Conservation (phyloP, 1,284 basidiomycete genomes). For the Serendipita sp. region DNA sequence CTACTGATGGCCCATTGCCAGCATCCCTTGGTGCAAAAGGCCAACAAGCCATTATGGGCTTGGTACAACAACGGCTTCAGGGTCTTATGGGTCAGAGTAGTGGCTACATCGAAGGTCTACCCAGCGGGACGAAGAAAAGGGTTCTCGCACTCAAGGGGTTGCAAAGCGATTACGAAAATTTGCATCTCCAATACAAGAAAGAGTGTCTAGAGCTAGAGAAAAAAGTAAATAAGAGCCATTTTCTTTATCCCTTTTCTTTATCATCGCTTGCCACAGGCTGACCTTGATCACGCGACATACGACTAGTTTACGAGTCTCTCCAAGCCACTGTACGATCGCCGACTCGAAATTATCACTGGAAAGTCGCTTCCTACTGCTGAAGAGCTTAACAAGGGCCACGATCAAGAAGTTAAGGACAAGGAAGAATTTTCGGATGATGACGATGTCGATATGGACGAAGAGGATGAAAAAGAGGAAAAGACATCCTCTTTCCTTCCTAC, state of each 20-base stretch:
- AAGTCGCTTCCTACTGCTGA: conserved; percentile 59
- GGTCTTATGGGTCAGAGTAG: conserved; percentile 66
- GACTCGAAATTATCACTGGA: conserved; percentile 74
- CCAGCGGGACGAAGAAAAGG: conserved; percentile 67
- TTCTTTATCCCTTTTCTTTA: conserved; percentile 11
- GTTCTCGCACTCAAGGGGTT: conserved; percentile 90
- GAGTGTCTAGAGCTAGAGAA: conserved; percentile 95
- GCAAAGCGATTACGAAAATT: conserved; percentile 83
- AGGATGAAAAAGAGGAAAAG: conserved; percentile 46
- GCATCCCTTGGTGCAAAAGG: background rate
- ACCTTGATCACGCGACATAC: conserved; percentile 1
- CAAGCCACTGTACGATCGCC: conserved; percentile 79
- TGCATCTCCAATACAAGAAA: conserved; percentile 91
- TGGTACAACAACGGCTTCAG: conserved; percentile 53
- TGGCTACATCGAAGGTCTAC: conserved; percentile 78
- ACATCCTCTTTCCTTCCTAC: conserved; percentile 35
- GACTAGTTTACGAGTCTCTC: conserved; percentile 70
- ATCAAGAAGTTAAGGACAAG: conserved; percentile 39
- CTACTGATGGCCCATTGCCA: background rate
- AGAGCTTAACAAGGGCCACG: conserved; percentile 73
- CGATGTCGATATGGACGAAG: conserved; percentile 22
- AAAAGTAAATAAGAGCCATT: conserved; percentile 45
- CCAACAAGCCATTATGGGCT: conserved; percentile 38
- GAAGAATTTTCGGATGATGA: conserved; percentile 28
- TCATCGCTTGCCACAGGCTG: conserved; percentile 7